Evolutionary conservation across 1,284 basidiomycete genomes (phyloP), one percentile per base, ranked within the genome.

Genomic region (Tilletia indica): DNA sequence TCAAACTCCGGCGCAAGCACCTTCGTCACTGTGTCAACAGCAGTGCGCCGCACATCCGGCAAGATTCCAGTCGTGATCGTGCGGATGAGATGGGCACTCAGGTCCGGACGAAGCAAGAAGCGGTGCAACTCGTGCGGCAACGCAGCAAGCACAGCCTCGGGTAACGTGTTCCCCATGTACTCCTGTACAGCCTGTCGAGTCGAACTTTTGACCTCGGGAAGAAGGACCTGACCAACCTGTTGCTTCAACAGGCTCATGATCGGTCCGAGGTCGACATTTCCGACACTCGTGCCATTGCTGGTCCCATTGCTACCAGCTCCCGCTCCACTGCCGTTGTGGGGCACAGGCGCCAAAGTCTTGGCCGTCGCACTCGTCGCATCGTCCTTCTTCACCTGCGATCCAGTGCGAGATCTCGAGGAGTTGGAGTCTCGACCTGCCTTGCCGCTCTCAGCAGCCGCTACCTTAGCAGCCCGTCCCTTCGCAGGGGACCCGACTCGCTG

Each of bases 1-100:
- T 78, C 75, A 63, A 77, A 76, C 70, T 78, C 73, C 34, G 76
- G 78, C 8, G 78, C 76, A 16, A 78, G 71, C 5, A 75, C 78
- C 21, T 71, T 72, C 56, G 69, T 71, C 63, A 79, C 72, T 36
- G 74, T 72, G 67, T 79, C 77, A 67, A 76, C 73, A 9, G 74
- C 77, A 2, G 76, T 77, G 42, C 73, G 73, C 69, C 76, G 77
- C 39, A 79, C 73, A 6, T 73, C 67, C 6, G 77, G 77, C 36
- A 79, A 42, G 69, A 79, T 76, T 67, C 70, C 64, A 42, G 75
- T 67, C 1, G 74, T 68, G 39, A 79, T 77, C 70, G 69, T 73
- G 61, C 70, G 67, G 0, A 75, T 70, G 5, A 79, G 71, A 69
- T 79, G 73, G 11, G 68, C 67, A 31, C 70, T 71, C 67, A 77